Evolutionary conservation across 306 rosid genomes (phyloP).

Genomic region (Malus sieversii): DNA sequence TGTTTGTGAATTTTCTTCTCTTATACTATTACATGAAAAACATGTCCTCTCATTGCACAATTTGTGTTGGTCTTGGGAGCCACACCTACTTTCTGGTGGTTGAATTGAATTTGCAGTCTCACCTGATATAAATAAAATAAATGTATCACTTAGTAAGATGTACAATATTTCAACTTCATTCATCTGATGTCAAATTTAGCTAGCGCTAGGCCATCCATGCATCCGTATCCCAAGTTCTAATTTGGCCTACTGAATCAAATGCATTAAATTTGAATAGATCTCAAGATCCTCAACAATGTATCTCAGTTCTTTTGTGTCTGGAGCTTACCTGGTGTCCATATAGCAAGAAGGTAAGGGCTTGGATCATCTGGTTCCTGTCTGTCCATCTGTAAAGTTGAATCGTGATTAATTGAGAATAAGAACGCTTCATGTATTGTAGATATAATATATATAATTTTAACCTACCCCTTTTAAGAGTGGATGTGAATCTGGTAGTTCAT

Average conservation of each 20-base stretch:
- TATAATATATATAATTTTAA: neutral
- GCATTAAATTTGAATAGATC: neutral
- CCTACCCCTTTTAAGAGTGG: no score
- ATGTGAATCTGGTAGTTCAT: no score
- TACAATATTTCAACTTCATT: constrained; percentile 1
- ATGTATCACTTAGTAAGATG: constrained; percentile 6
- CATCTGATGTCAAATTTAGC: constrained; percentile 2
- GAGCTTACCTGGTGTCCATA: constrained; percentile 89
- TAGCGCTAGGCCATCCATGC: neutral
- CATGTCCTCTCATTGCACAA: constrained; percentile 62
- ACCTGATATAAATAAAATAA: constrained; percentile 34
- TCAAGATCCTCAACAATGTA: neutral
- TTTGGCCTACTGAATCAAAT: neutral
- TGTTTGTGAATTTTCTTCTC: constrained; percentile 66
- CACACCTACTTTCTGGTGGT: constrained; percentile 62
- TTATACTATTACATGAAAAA: constrained; percentile 59
- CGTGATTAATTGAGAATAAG: constrained; percentile 10
- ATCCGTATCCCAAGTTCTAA: constrained; percentile 4
- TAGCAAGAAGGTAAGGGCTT: constrained; percentile 91
- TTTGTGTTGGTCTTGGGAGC: constrained; percentile 37
- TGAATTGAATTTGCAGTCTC: constrained; percentile 66
- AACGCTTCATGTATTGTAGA: constrained; percentile 11
- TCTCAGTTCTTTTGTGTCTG: neutral
- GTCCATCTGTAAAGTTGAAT: constrained; percentile 58
- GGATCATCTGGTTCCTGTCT: constrained; percentile 86